A percentile compares a stretch with the other conserved stretches of the same genome.
These are phyloP conservation scores for Syncephalastrum racemosum DNA, from an alignment of 371 early-diverging fungal species.

Conservation along the genomic window DNA sequence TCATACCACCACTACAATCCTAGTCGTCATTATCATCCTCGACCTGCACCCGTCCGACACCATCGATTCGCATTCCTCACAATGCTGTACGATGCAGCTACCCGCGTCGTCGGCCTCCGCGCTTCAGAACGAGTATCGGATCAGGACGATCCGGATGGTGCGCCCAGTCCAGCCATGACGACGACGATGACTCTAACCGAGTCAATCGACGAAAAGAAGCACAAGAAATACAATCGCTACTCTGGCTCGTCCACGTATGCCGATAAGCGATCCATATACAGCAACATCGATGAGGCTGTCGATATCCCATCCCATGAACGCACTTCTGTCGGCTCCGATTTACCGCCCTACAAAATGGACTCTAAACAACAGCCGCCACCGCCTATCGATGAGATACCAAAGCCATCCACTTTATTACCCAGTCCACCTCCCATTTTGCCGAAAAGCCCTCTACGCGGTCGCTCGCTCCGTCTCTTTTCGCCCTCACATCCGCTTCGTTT, in stretches of 20 bases:
- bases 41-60: background rate
- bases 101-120: slow-evolving; percentile 36
- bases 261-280: background rate
- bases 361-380: no score
- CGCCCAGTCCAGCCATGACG: background rate
- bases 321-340: no score
- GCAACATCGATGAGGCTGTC: background rate
- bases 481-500: slow-evolving; percentile 28
- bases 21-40: background rate
- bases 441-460: slow-evolving; percentile 26
- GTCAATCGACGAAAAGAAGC: background rate
- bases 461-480: slow-evolving; percentile 25
- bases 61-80: background rate
- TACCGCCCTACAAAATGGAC: no score
- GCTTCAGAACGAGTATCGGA: slow-evolving; percentile 22
- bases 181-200: slow-evolving; percentile 4
- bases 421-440: background rate
- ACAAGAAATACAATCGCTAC: background rate
- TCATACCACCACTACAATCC: background rate
- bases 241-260: background rate
- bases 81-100: slow-evolving; percentile 23
- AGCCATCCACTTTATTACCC: background rate
- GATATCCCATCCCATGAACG: background rate
- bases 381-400: background rate
- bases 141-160: no score